Base-by-base conservation (phyloP, 306 rosid species). In the Chamaecrista fasciculata region DNA sequence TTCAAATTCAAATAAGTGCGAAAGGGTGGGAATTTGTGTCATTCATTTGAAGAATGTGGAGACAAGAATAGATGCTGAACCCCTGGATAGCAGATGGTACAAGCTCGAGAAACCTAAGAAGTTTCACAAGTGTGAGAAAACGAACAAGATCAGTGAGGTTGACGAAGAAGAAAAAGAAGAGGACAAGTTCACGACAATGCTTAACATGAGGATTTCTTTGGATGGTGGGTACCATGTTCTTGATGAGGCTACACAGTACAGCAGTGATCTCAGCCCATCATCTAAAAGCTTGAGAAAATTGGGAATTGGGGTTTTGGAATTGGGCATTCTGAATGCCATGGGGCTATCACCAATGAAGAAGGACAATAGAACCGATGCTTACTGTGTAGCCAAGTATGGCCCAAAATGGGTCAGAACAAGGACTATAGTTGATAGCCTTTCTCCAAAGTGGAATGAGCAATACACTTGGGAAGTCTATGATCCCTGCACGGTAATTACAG, bases 171-270 rank as follows among this genome's bases (percentile, higher is more conserved):
- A 65, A 4, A 19, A 34, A 9, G 47, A 59, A 3, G 29, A 60
- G 43, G 73, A 19, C 31, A 75, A 60, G n/a, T 66, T 76, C 52
- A 46, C 68, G 1, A 67, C 75, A 34, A 80, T 56, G 63, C 62
- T 80, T 18, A 67, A 80, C 33, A 57, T 78, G 71, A 72, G 88
- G 37, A 44, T 84, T 42, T 84, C 80, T 33, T 72, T 81, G 33
- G 89, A 84, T 68, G 86, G 89, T 44, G 89, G 86, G 15, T 84
- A 84, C 58, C 89, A 84, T 69, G 86, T 84, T 58, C 75, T 84
- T 65, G 86, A 84, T 43, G 89, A 84, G 79, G 73, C 77, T 7
- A 75, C 82, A 14, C 77, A 78, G 11, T 81, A 84, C 11, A 51
- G 78, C 0, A 84, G 88, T 8, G 88, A 84, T 81, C 78, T 84